Conservation (phyloP, 2,329 filamentous ascomycete species). For the Whalleya microplaca region DNA sequence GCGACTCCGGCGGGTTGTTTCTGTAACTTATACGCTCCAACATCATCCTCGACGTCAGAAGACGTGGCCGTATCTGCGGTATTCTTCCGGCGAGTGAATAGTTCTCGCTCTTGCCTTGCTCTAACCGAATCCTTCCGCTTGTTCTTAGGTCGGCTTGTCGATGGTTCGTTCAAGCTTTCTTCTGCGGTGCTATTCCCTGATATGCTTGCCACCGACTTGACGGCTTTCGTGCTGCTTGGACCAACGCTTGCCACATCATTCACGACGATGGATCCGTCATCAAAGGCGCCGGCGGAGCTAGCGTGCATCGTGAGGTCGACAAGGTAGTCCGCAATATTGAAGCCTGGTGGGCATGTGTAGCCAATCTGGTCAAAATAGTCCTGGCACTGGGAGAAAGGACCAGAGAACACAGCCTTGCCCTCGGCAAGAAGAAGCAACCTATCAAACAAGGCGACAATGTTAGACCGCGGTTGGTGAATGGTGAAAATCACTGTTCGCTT, state of each 20-base stretch:
- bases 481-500: slow-evolving; percentile 98
- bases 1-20: slow-evolving; percentile 47
- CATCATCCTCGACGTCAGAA: slow-evolving; percentile 58
- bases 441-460: slow-evolving; percentile 97
- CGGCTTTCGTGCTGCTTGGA: slow-evolving; percentile 82
- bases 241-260: slow-evolving; percentile 69
- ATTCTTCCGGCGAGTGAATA: slow-evolving; percentile 82
- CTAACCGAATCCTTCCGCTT: slow-evolving; percentile 81
- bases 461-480: slow-evolving; percentile 96
- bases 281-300: slow-evolving; percentile 62
- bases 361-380: slow-evolving; percentile 90
- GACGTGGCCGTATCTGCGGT: slow-evolving; percentile 65
- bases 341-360: slow-evolving; percentile 91
- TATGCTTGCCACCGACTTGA: slow-evolving; percentile 88
- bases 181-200: slow-evolving; percentile 76
- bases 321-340: slow-evolving; percentile 98
- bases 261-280: slow-evolving; percentile 54
- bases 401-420: slow-evolving; percentile 90
- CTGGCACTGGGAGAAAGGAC: slow-evolving; percentile 86
- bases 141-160: slow-evolving; percentile 65
- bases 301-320: slow-evolving; percentile 98
- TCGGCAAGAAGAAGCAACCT: slow-evolving; percentile 88
- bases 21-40: slow-evolving; percentile 56
- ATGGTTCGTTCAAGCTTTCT: slow-evolving; percentile 63
- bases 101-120: slow-evolving; percentile 83